Percentiles rank a stretch among this genome's conserved stretches.
Conservation (phyloP, 2,329 filamentous ascomycete genomes). For the Tothia fuscella region DNA sequence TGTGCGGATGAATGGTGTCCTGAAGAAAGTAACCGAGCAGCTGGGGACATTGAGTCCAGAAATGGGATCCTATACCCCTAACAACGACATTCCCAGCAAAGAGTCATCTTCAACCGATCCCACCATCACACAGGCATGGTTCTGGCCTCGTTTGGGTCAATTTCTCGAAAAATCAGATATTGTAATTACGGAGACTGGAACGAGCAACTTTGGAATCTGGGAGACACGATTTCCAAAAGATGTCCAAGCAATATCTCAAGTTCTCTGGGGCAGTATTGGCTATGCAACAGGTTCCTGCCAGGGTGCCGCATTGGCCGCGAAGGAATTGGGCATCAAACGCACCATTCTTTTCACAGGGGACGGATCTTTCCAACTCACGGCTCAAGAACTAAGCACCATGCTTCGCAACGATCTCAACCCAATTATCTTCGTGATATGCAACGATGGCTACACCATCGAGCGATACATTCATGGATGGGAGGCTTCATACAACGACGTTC, state of each 20-base stretch:
- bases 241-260: constrained; percentile 73
- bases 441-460: constrained; percentile 83
- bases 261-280: constrained; percentile 59
- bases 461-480: constrained; percentile 77
- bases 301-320: constrained; percentile 62
- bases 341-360: constrained; percentile 84
- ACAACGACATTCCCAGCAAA: constrained; percentile 36
- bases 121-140: constrained; percentile 55
- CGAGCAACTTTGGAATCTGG: constrained; percentile 79
- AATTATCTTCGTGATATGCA: constrained; percentile 79
- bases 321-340: constrained; percentile 48
- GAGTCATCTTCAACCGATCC: constrained; percentile 21
- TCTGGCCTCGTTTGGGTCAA: constrained; percentile 66
- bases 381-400: constrained; percentile 76
- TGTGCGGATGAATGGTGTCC: constrained; percentile 65
- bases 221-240: constrained; percentile 65
- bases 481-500: constrained; percentile 69
- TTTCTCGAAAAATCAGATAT: constrained; percentile 65
- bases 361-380: constrained; percentile 74
- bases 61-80: constrained; percentile 36
- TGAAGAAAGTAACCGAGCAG: constrained; percentile 55
- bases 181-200: constrained; percentile 78
- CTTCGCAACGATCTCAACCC: constrained; percentile 61
- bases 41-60: constrained; percentile 45
- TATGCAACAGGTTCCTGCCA: constrained; percentile 52